A percentile compares a stretch with the other conserved stretches of the same genome.
phyloP scores from a whole-genome alignment of 1,284 basidiomycete genomes.

The Vanrija humicola region DNA sequence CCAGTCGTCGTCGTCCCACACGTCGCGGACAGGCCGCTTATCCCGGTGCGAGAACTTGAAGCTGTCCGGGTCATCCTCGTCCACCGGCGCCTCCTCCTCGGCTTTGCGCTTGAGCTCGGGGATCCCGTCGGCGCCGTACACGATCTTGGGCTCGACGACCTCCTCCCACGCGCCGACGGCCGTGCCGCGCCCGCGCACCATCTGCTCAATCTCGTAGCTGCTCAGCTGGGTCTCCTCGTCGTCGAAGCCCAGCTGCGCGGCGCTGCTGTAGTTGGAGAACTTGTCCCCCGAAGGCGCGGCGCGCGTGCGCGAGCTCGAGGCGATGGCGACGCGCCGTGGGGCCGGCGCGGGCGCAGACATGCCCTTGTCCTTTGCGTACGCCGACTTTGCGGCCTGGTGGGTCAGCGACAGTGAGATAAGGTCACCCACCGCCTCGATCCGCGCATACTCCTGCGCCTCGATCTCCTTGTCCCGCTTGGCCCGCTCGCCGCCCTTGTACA shows the following conservation, averaged over 20 bases:
- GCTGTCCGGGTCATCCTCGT: slow-evolving; percentile 30
- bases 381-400: slow-evolving; percentile 27
- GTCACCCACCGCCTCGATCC: slow-evolving; percentile 69
- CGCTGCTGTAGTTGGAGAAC: slow-evolving; percentile 79
- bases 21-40: slow-evolving; percentile 28
- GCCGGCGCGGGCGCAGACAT: background rate
- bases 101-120: slow-evolving; percentile 1
- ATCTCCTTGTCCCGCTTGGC: slow-evolving; percentile 79
- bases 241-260: slow-evolving; percentile 70
- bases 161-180: slow-evolving; percentile 79
- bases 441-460: slow-evolving; percentile 77
- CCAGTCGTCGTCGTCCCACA: slow-evolving; percentile 44
- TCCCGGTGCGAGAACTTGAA: slow-evolving; percentile 29
- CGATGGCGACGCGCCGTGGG: background rate
- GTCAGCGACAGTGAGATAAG: background rate
- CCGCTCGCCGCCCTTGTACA: slow-evolving; percentile 91
- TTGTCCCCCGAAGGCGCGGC: slow-evolving; percentile 56
- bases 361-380: background rate
- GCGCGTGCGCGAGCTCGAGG: background rate
- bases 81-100: slow-evolving; percentile 22
- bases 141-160: slow-evolving; percentile 50
- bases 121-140: slow-evolving; percentile 3
- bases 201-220: slow-evolving; percentile 56
- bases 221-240: slow-evolving; percentile 60
- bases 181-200: slow-evolving; percentile 62